Evolutionary conservation across 257 asterid genomes (phyloP), one percentile per base, ranked within the genome.

Genomic region (Solanum bulbocastanum): DNA sequence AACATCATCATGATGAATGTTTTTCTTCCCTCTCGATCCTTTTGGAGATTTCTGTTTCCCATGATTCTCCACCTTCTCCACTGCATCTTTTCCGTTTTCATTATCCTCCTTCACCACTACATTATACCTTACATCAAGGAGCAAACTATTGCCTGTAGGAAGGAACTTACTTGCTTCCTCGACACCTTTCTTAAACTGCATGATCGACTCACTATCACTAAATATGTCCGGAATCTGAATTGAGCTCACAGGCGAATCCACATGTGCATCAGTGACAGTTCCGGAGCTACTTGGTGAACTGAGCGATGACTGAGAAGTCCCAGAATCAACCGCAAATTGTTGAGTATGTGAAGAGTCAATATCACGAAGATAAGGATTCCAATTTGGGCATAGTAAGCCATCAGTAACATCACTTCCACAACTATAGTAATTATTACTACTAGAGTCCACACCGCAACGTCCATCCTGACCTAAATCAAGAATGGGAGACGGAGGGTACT

Each of bases 111-210:
- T 87, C 88, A 95, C 76, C 81, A 87, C 7, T n/a, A 90, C 84
- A 56, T 83, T 83, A 58, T 88, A 86, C 84, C 72, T 84, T 75
- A 68, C 89, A 88, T 88, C 90, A 30, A 86, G 83, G 16, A 90
- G 30, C 78, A 92, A 89, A 30, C 88, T 76, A 87, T 91, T 89
- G 37, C 90, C 91, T 40, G 83, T 87, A 49, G 96, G 94, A 86
- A 94, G 96, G 89, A 94, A 95, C 86, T 90, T 94, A 76, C 90
- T 92, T 39, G 97, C 95, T 89, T 94, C 98, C 92, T 94, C 96
- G 6, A 87, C 90, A n/a, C 95, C 98, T 74, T 90, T 94, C 87
- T 89, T 90, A 69, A 93, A 95, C 69, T 94, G 95, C 91, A 89
- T 49, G 58, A 92, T 91, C 1, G 98, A 93, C 68, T 90, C 90